A percentile compares a stretch with the other conserved stretches of the same genome.
Evolutionary conservation across 164 flowering plant genomes (phyloP).

Genomic region (Protea cynaroides): DNA sequence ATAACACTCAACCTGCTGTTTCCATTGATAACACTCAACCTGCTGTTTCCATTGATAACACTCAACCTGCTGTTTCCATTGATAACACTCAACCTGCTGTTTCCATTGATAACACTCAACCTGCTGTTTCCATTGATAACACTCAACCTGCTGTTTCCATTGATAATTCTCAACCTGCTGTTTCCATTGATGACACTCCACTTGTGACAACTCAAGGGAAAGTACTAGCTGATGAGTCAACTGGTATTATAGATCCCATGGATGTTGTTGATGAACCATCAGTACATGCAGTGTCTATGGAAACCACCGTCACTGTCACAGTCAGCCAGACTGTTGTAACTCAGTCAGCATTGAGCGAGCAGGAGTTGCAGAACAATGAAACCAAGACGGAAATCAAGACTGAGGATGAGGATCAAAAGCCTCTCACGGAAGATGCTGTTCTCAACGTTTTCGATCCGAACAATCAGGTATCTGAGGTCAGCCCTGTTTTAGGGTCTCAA

Average conservation of each 20-base stretch:
- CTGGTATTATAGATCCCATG: not conserved
- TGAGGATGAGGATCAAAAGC: not conserved
- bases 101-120: too few species aligned
- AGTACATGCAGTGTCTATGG: not conserved
- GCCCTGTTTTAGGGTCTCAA: constrained; percentile 53
- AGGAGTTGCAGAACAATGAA: not conserved
- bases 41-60: too few species aligned
- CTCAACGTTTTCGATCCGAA: constrained; percentile 23
- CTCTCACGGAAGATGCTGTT: constrained; percentile 2
- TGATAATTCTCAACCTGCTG: too few species aligned
- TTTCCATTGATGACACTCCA: not conserved
- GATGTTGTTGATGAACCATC: not conserved
- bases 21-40: too few species aligned
- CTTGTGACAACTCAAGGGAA: not conserved
- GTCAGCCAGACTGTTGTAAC: not conserved
- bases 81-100: too few species aligned
- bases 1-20: too few species aligned
- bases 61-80: too few species aligned
- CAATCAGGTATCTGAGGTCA: constrained; percentile 77
- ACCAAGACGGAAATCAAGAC: not conserved
- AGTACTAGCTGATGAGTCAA: not conserved
- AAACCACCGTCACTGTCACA: not conserved
- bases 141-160: too few species aligned
- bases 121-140: too few species aligned
- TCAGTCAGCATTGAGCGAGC: not conserved